Base-by-base conservation (phyloP, 2,329 filamentous ascomycete species). In the Pseudogymnoascus sp. region DNA sequence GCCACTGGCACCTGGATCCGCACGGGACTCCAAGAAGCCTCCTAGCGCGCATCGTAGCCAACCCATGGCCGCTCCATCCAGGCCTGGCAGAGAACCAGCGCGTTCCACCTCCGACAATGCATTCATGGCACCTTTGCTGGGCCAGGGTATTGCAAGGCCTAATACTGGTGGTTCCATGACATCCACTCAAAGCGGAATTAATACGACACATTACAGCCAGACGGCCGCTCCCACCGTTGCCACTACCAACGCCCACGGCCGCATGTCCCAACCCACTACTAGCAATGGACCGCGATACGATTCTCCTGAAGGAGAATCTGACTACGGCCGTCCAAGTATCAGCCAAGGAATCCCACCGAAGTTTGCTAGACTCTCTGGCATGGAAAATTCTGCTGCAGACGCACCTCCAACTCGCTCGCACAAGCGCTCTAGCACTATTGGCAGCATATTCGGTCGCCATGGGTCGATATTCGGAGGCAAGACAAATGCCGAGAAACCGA, bases 221-320 rank as follows among this genome's bases (percentile, higher is more conserved):
- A 95, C 93, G 60, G 87, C 87, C 54, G 91, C 91, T 63, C 93
- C 95, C 31, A 86, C 91, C 59, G 87, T 97, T 65, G 92, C 92
- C 60, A 88, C 89, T 69, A 95, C 92, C 62, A 96, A 95, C 75
- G 92, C 85, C 3, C 90, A 96, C 74, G 93, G 92, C 67, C 89
- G 89, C 67, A 91, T 97, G 70, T 90, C 95, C 68, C 93, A 96
- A 73, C 90, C 90, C 10, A 77, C 71, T 62, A 81, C 76, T 68
- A 84, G 83, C 74, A 78, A 68, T 61, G 78, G 81, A 67, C 85
- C 87, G 71, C 85, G 84, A 67, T 91, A 92, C 73, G 84, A 85
- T 60, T 89, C 88, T 18, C 81, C 84, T 62, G 83, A 87, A 12
- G 83, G 88, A 60, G 78, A 83, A 34, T 71, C 71, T 70, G 85